These are phyloP conservation scores for Penicillium hesseltinei DNA, from an alignment of 2,329 filamentous ascomycete species.

Conservation along the genomic window DNA sequence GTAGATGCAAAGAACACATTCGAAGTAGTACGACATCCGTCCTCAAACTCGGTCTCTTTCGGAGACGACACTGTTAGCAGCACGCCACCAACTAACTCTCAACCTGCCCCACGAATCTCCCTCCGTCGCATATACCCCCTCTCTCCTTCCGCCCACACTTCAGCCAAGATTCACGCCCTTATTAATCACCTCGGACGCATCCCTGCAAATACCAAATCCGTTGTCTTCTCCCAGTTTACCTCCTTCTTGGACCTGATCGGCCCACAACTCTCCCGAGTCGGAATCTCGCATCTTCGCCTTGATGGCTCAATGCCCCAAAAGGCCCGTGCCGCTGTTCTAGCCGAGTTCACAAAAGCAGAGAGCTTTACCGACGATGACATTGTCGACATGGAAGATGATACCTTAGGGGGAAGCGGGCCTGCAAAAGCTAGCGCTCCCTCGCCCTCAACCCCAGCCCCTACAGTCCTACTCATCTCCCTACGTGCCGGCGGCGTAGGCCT, in stretches of 20 bases:
- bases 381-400: constrained; percentile 35
- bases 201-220: constrained; percentile 74
- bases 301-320: constrained; percentile 91
- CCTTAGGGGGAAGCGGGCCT: background rate
- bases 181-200: constrained; percentile 71
- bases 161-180: constrained; percentile 82
- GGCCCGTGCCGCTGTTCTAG: constrained; percentile 72
- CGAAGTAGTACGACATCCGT: constrained; percentile 76
- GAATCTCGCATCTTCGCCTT: constrained; percentile 79
- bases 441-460: constrained; percentile 24
- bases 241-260: constrained; percentile 92
- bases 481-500: constrained; percentile 90
- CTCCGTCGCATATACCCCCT: constrained; percentile 61
- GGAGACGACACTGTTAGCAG: constrained; percentile 41
- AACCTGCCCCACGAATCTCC: constrained; percentile 53
- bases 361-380: constrained; percentile 38
- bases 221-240: constrained; percentile 96
- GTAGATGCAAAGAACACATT: constrained; percentile 85
- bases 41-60: constrained; percentile 45
- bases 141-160: constrained; percentile 59
- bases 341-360: constrained; percentile 61
- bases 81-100: constrained; percentile 38
- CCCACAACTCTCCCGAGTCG: constrained; percentile 68
- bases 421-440: background rate
- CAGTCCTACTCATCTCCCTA: constrained; percentile 76